Percentiles rank a stretch among this genome's conserved stretches.
Conservation (phyloP, 1,139 yeast genomes). For the Suhomyces guaymorum region DNA sequence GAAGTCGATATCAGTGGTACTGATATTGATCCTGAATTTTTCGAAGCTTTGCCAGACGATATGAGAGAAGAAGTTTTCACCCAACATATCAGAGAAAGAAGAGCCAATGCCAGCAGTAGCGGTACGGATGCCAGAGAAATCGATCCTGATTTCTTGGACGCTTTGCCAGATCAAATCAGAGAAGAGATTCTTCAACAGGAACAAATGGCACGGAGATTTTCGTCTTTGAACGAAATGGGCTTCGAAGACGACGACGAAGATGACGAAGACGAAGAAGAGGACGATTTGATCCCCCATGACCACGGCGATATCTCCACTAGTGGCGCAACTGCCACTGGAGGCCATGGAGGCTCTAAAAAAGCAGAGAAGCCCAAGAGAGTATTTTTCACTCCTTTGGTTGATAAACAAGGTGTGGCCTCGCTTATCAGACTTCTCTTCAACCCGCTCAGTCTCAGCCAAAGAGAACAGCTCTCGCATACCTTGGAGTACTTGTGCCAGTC, state of each 20-base stretch:
- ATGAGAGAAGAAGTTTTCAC: constrained; percentile 92
- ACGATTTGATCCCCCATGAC: no score
- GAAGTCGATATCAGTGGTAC: constrained; percentile 87
- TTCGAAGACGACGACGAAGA: constrained; percentile 26
- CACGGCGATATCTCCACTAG: no score
- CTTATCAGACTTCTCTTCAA: constrained; percentile 69
- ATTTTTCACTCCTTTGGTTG: constrained; percentile 68
- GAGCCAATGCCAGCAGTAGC: constrained; percentile 52
- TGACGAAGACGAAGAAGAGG: constrained; percentile 28
- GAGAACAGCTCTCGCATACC: constrained; percentile 68
- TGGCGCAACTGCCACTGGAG: not conserved
- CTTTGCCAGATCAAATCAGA: constrained; percentile 74
- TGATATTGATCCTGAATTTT: constrained; percentile 88
- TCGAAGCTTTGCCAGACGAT: constrained; percentile 88
- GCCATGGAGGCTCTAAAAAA: constrained; percentile 1
- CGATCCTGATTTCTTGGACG: constrained; percentile 79
- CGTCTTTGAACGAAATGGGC: constrained; percentile 27
- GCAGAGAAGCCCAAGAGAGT: constrained; percentile 31
- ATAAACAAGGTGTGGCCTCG: constrained; percentile 74
- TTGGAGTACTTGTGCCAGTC: constrained; percentile 70
- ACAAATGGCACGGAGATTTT: constrained; percentile 46
- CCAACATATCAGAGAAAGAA: constrained; percentile 73
- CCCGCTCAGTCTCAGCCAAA: constrained; percentile 66
- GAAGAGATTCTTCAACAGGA: constrained; percentile 76
- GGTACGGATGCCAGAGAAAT: constrained; percentile 59